phyloP scores from a whole-genome alignment of 768 basidiomycete genomes.

The Rhizopogon vesiculosus region DNA sequence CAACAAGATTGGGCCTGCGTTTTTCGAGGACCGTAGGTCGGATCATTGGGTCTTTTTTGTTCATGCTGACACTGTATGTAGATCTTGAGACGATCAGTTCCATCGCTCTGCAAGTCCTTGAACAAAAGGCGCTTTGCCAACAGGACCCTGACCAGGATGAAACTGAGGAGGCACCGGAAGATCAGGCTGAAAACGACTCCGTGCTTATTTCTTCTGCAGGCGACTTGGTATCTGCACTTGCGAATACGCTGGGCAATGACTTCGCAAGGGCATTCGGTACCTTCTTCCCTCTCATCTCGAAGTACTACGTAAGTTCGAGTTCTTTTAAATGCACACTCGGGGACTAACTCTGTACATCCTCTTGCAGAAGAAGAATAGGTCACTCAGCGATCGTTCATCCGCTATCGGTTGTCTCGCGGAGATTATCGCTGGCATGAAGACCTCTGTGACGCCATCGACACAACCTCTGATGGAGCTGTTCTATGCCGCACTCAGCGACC shows the following conservation, averaged over 20 bases:
- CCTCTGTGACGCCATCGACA: constrained; percentile 79
- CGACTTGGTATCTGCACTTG: constrained; percentile 88
- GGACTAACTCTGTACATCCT: background rate
- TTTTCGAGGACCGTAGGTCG: constrained; percentile 71
- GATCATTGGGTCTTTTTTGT: background rate
- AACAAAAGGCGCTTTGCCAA: constrained; percentile 94
- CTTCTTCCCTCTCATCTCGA: constrained; percentile 88
- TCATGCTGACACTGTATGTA: constrained; percentile 22
- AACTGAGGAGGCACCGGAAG: constrained; percentile 78
- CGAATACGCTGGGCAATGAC: constrained; percentile 78
- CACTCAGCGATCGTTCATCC: constrained; percentile 87
- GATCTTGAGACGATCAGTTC: constrained; percentile 75
- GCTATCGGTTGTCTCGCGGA: constrained; percentile 94
- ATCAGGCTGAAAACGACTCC: constrained; percentile 94
- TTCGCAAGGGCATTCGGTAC: constrained; percentile 76
- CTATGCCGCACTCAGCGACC: constrained; percentile 75
- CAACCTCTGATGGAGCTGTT: constrained; percentile 79
- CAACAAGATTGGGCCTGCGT: constrained; percentile 85
- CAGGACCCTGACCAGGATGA: constrained; percentile 94
- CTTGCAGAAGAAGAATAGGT: constrained; percentile 74
- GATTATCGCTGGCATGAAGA: constrained; percentile 90
- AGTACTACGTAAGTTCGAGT: constrained; percentile 74
- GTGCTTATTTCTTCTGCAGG: constrained; percentile 91
- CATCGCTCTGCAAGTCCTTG: constrained; percentile 81
- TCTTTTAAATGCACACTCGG: background rate